Evolutionary conservation across 176 grass and related monocot genomes (phyloP).

Genomic region (Lolium rigidum): DNA sequence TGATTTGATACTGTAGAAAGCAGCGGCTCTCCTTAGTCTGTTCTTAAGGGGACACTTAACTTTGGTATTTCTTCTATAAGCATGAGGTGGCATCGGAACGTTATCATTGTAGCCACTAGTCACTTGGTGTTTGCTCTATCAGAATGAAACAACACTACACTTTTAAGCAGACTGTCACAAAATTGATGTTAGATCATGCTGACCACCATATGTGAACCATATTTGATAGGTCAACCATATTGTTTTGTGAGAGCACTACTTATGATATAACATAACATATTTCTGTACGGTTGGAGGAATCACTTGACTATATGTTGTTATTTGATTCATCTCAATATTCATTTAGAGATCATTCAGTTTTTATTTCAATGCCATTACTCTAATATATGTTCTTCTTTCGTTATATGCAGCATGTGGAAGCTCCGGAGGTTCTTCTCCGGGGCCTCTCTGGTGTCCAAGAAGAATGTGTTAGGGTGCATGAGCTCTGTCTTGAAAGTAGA

Average conservation of each 20-base stretch:
- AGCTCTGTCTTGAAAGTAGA: constrained; percentile 85
- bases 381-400: not conserved
- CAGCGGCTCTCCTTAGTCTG: not conserved
- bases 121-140: constrained; percentile 21
- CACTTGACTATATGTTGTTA: constrained; percentile 12
- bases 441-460: constrained; percentile 85
- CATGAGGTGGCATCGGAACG: constrained; percentile 11
- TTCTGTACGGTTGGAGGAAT: constrained; percentile 20
- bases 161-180: not conserved
- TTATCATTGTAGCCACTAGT: not conserved
- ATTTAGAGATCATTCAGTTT: constrained; percentile 20
- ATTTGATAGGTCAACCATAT: constrained; percentile 36
- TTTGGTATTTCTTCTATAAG: constrained; percentile 9
- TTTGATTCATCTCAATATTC: constrained; percentile 25
- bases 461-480: constrained; percentile 83
- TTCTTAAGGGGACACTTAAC: not conserved
- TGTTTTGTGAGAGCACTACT: constrained; percentile 31
- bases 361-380: constrained; percentile 14
- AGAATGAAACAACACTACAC: not conserved
- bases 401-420: constrained; percentile 84
- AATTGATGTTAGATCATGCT: constrained; percentile 34
- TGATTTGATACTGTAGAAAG: not conserved
- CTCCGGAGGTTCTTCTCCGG: constrained; percentile 83
- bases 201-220: constrained; percentile 32
- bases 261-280: constrained; percentile 33